These are phyloP conservation scores for Fusarium sp. DNA, from an alignment of 2,329 filamentous ascomycete species.

Conservation along the genomic window DNA sequence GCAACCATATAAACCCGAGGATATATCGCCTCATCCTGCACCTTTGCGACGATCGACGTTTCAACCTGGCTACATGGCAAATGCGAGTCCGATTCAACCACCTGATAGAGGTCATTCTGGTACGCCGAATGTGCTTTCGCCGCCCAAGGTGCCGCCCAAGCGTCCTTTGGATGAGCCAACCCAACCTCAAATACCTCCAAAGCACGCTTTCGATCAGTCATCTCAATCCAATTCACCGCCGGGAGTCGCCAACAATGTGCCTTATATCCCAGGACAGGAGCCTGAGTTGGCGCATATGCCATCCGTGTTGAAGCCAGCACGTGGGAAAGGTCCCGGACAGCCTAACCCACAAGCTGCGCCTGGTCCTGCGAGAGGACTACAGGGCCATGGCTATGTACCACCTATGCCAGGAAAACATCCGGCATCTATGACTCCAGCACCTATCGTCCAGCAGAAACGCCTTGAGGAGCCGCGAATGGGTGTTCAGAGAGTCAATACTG, in stretches of 20 bases:
- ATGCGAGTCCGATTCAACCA: slow-evolving; percentile 29
- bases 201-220: background rate
- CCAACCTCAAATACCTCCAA: slow-evolving; percentile 11
- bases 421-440: slow-evolving; percentile 43
- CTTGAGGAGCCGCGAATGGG: slow-evolving; percentile 36
- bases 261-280: slow-evolving; percentile 17
- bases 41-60: slow-evolving; percentile 37
- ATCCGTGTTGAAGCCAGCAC: slow-evolving; percentile 42
- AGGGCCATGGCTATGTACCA: slow-evolving; percentile 38
- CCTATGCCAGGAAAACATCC: slow-evolving; percentile 41
- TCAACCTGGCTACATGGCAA: slow-evolving; percentile 44
- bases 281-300: slow-evolving; percentile 32
- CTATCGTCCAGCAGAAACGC: slow-evolving; percentile 29
- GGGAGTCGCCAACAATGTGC: background rate
- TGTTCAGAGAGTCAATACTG: slow-evolving; percentile 40
- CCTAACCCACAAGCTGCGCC: slow-evolving; percentile 12
- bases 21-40: slow-evolving; percentile 12
- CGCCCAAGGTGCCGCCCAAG: slow-evolving; percentile 38
- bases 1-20: slow-evolving; percentile 36
- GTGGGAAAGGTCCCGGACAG: slow-evolving; percentile 31
- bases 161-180: slow-evolving; percentile 17
- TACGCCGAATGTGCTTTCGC: slow-evolving; percentile 42
- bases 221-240: background rate
- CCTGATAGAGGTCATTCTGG: slow-evolving; percentile 33
- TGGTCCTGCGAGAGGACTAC: background rate